Percentiles rank a stretch among this genome's conserved stretches.
Conservation (phyloP, 345 rosid species). For the Acer campestre region DNA sequence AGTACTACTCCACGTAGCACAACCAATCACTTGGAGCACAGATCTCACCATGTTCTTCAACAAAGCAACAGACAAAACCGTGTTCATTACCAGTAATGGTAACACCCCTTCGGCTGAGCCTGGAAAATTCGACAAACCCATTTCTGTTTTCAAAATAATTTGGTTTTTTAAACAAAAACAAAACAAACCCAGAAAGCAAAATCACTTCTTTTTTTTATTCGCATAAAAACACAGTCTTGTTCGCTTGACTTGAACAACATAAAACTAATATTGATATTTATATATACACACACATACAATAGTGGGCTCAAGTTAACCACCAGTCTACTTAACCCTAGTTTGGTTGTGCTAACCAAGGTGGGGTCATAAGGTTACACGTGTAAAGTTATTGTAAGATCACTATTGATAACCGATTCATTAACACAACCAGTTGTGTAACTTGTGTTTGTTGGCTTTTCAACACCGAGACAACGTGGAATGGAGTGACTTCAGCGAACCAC, state of each 20-base stretch:
- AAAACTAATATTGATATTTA: background rate
- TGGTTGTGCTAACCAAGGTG: background rate
- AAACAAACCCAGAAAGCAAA: too few species aligned
- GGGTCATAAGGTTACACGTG: slow-evolving; percentile 34
- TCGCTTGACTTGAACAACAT: background rate
- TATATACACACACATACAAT: background rate
- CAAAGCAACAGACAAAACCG: slow-evolving; percentile 57
- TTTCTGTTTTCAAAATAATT: slow-evolving; percentile 6
- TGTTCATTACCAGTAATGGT: slow-evolving; percentile 68
- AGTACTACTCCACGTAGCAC: background rate
- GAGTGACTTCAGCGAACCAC: slow-evolving; percentile 16
- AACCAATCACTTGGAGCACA: slow-evolving; percentile 41
- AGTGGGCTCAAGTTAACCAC: slow-evolving; percentile 17
- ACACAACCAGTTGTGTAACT: too few species aligned
- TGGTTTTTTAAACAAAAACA: background rate
- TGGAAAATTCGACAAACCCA: slow-evolving; percentile 81
- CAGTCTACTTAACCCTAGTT: slow-evolving; percentile 28
- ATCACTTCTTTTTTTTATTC: too few species aligned
- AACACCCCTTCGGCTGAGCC: slow-evolving; percentile 62
- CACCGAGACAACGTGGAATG: background rate
- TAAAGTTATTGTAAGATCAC: slow-evolving; percentile 22
- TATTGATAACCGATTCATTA: background rate
- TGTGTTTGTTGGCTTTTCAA: background rate
- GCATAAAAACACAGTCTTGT: background rate
- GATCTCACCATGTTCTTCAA: slow-evolving; percentile 61